Evolutionary conservation across 1,284 basidiomycete species (phyloP), one percentile per base, ranked within the genome.

Genomic region (Apiotrichum gracile): DNA sequence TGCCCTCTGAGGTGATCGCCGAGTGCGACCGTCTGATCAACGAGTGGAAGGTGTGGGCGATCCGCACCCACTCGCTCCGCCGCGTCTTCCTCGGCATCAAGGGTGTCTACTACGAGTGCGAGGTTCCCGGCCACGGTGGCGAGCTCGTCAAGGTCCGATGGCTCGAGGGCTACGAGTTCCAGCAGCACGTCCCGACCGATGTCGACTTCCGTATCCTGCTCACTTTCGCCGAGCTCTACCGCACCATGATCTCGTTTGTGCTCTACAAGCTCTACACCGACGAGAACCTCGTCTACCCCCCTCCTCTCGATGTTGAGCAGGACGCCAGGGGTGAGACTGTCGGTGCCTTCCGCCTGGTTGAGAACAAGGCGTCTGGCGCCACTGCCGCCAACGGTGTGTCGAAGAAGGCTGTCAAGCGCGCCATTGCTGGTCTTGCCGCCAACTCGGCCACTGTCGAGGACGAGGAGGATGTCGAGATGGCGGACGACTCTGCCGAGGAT

Each of bases 211-310:
- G 96, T 47, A 94, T 99, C 51, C 96, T 99, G 48, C 78, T 97
- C 63, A 98, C 96, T 13, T 99, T 99, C 81, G 78, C 98, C 67
- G 96, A 99, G 75, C 82, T 99, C 10, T 98, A 99, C 77, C 93
- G 98, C 77, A 98, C 94, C 1, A 78, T 97, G 14, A 84, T 97
- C 42, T 90, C 91, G 19, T 99, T 98, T 67, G 87, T 93, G 14
- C 86, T 97, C 68, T 99, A 91, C 83, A 97, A 97, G 77, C 83
- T 99, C 22, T 99, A 94, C 78, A 87, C 88, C n/a, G 92, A 97
- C 68, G 83, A 83, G 49, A 90, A 90, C 62, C 81, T 98, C 38
- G 85, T 93, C 34, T 99, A 99, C 71, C 96, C 96, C 22, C 96
- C 96, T 3, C 88, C 90, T 22, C 75, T 97, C 51, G 92, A 98